A percentile compares a stretch with the other conserved stretches of the same genome.
Evolutionary conservation across 257 asterid species (phyloP).

Genomic region (Scutellaria barbata): DNA sequence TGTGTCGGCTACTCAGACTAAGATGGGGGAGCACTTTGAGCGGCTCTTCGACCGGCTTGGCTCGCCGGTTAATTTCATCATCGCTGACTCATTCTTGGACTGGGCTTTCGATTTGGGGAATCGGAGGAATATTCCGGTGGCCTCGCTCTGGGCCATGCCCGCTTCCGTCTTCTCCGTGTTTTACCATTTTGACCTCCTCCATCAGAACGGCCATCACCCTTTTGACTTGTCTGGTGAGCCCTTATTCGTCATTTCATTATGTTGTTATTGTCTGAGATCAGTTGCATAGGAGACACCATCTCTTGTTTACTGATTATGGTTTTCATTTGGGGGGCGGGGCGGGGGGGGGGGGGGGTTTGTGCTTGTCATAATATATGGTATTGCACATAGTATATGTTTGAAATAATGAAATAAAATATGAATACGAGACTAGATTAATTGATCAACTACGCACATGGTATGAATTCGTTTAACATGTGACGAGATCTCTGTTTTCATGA

Average conservation of each 20-base stretch:
- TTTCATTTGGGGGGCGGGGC: no score
- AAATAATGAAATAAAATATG: no score
- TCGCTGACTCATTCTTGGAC: slow-evolving; percentile 52
- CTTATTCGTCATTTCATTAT: neutral
- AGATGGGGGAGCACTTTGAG: slow-evolving; percentile 70
- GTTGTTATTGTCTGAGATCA: neutral
- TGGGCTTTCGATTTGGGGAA: slow-evolving; percentile 68
- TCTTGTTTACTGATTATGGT: no score
- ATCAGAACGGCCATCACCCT: slow-evolving; percentile 50
- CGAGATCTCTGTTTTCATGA: no score
- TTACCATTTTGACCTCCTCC: slow-evolving; percentile 57
- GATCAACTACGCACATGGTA: no score
- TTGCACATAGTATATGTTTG: no score
- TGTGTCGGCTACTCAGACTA: slow-evolving; percentile 56
- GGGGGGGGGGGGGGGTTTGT: no score
- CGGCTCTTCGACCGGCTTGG: slow-evolving; percentile 51
- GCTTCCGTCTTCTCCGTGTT: slow-evolving; percentile 55
- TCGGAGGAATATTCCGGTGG: slow-evolving; percentile 73
- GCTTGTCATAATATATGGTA: no score
- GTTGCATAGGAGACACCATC: neutral
- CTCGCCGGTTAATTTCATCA: slow-evolving; percentile 40
- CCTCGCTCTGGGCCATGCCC: slow-evolving; percentile 81
- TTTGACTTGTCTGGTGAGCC: slow-evolving; percentile 54
- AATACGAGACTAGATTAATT: no score
- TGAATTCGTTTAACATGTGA: no score